Evolutionary conservation across 225 moss, liverwort and hornwort genomes (phyloP).

Genomic region (Sphagnum tenellum): DNA sequence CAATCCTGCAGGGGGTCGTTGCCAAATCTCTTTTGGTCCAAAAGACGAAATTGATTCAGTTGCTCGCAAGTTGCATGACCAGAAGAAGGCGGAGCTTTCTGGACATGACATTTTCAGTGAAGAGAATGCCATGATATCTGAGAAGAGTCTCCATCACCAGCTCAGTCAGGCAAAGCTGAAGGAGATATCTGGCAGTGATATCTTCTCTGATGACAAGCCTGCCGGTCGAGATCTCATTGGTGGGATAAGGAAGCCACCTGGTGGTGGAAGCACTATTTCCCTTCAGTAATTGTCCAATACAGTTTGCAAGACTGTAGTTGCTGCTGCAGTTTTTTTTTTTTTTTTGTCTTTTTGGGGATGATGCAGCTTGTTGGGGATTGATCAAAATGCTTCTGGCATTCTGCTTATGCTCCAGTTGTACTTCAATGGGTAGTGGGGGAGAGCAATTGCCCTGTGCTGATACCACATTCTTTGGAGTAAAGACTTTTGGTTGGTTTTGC

Average conservation of each 20-base stretch:
- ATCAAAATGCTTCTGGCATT: too few relatives aligned
- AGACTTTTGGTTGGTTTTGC: too few relatives aligned
- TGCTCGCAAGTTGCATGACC: constrained; percentile 73
- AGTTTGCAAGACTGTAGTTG: too few relatives aligned
- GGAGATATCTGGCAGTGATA: constrained; percentile 91
- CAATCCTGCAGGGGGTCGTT: constrained; percentile 94
- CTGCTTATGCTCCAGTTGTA: too few relatives aligned
- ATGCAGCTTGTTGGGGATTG: too few relatives aligned
- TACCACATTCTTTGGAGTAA: too few relatives aligned
- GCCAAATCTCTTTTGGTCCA: constrained; percentile 77
- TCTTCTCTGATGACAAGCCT: constrained; percentile 91
- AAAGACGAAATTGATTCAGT: constrained; percentile 28
- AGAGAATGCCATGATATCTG: constrained; percentile 29
- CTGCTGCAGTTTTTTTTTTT: too few relatives aligned
- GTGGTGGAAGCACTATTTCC: constrained; percentile 88
- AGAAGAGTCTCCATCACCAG: constrained; percentile 62
- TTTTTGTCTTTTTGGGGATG: too few relatives aligned
- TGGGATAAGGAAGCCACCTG: constrained; percentile 94
- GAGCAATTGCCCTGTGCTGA: too few relatives aligned
- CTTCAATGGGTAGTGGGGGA: too few relatives aligned
- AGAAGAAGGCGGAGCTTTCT: constrained; percentile 83
- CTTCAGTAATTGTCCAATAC: constrained; percentile 9
- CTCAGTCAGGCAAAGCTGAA: constrained; percentile 83
- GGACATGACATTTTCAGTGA: constrained; percentile 96
- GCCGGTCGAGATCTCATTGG: constrained; percentile 80